Conservation (phyloP, 2,329 filamentous ascomycete genomes). For the Fusarium buharicum region DNA sequence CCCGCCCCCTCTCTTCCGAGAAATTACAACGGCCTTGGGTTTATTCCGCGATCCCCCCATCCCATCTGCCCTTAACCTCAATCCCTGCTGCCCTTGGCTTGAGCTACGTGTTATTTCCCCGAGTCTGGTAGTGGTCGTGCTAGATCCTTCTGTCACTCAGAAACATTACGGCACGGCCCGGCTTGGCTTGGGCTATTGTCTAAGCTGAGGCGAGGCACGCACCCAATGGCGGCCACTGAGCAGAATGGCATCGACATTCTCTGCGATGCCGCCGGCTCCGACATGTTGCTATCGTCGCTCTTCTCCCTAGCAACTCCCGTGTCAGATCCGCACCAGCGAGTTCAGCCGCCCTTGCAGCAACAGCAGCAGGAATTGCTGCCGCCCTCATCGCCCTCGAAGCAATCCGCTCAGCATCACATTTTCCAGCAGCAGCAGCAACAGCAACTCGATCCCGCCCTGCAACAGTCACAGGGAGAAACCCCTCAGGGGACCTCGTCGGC, state of each 20-base stretch:
- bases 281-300: conserved; percentile 44
- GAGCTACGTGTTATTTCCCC: conserved; percentile 3
- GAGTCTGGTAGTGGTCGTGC: conserved; percentile 3
- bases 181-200: conserved; percentile 11
- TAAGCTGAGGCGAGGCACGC: conserved; percentile 16
- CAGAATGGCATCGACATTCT: conserved; percentile 46
- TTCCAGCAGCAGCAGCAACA: conserved; percentile 37
- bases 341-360: conserved; percentile 28
- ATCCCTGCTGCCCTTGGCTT: conserved; percentile 11
- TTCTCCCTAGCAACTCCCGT: conserved; percentile 41
- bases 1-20: conserved; percentile 36
- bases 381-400: conserved; percentile 30
- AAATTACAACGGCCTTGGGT: conserved; percentile 22
- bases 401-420: conserved; percentile 14
- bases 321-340: conserved; percentile 32
- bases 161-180: conserved; percentile 22
- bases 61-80: background rate
- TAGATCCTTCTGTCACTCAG: conserved; percentile 2
- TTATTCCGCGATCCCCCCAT: conserved; percentile 26
- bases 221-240: conserved; percentile 39
- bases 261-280: conserved; percentile 45
- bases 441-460: conserved; percentile 32
- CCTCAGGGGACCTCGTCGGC: conserved; percentile 26
- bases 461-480: conserved; percentile 20
- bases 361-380: conserved; percentile 32